These are phyloP conservation scores for Auricularia sp. DNA, from an alignment of 768 basidiomycete species.

Conservation along the genomic window DNA sequence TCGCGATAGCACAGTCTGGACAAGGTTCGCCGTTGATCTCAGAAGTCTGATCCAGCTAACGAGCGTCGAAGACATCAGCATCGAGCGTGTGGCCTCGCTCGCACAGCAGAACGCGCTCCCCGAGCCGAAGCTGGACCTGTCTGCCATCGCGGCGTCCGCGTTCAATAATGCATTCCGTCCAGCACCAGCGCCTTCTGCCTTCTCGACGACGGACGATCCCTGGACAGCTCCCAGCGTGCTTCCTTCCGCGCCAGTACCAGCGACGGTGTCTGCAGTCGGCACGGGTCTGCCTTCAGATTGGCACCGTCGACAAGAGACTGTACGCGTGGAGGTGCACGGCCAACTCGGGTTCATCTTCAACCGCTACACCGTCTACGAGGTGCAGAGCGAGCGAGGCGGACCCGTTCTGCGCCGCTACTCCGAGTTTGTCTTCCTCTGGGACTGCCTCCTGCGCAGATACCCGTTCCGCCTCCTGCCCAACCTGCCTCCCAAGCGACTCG, in stretches of 20 bases:
- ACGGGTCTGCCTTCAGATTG: slow-evolving; percentile 69
- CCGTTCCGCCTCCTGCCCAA: slow-evolving; percentile 85
- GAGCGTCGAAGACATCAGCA: slow-evolving; percentile 50
- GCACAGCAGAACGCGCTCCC: slow-evolving; percentile 73
- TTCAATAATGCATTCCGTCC: slow-evolving; percentile 33
- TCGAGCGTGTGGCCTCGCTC: slow-evolving; percentile 70
- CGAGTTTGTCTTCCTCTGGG: slow-evolving; percentile 87
- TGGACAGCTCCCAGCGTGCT: slow-evolving; percentile 50
- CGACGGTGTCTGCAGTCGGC: slow-evolving; percentile 43
- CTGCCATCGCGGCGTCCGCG: slow-evolving; percentile 40
- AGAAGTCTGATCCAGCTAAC: not conserved
- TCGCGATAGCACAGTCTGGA: slow-evolving; percentile 73
- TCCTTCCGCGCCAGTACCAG: slow-evolving; percentile 45
- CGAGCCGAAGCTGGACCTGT: slow-evolving; percentile 58
- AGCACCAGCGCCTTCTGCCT: slow-evolving; percentile 31
- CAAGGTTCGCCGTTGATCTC: slow-evolving; percentile 40
- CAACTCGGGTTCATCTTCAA: slow-evolving; percentile 90
- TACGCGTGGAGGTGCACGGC: slow-evolving; percentile 63
- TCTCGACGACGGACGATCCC: slow-evolving; percentile 1
- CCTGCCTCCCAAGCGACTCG: slow-evolving; percentile 87
- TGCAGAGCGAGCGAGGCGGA: slow-evolving; percentile 59
- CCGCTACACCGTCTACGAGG: slow-evolving; percentile 75
- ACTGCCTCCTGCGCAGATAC: slow-evolving; percentile 75
- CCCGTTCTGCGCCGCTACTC: slow-evolving; percentile 81
- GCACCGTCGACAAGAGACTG: slow-evolving; percentile 76